Conservation (phyloP, 2,329 filamentous ascomycete genomes). For the Nannizziopsis arthrosporioides region DNA sequence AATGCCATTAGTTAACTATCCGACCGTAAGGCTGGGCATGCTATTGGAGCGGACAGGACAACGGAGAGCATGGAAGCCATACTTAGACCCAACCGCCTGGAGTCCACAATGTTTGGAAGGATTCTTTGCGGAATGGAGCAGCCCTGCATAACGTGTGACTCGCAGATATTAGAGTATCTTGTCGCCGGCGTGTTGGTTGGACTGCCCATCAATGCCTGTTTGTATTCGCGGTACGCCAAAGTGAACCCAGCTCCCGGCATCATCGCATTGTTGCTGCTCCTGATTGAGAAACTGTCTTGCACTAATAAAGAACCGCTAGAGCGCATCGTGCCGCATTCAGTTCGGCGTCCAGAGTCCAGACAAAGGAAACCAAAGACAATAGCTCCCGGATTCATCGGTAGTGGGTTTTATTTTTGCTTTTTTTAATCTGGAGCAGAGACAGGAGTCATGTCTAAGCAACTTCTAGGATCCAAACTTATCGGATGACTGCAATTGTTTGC, state of each 20-base stretch:
- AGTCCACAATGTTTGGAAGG: not conserved
- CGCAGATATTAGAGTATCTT: conserved; percentile 5
- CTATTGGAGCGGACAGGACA: conserved; percentile 4
- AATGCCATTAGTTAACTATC: not conserved
- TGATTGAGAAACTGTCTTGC: conserved; percentile 20
- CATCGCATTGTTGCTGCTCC: conserved; percentile 25
- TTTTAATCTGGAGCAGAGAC: conserved; percentile 1
- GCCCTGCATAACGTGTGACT: conserved; percentile 7
- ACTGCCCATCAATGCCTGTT: conserved; percentile 12
- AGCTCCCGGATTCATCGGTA: conserved; percentile 11
- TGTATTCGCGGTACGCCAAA: conserved; percentile 19
- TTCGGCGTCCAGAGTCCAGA: conserved; percentile 19
- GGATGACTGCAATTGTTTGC: conserved; percentile 17
- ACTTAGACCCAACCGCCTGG: not conserved
- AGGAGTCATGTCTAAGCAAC: not conserved
- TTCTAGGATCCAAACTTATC: conserved; percentile 8
- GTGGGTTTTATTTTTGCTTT: conserved; percentile 6
- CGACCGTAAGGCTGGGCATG: not conserved
- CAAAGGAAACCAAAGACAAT: conserved; percentile 27
- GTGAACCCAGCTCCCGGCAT: conserved; percentile 17
- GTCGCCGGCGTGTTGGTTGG: not conserved
- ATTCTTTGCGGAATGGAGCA: conserved; percentile 11
- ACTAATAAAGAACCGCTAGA: conserved; percentile 15
- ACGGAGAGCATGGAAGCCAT: conserved; percentile 2
- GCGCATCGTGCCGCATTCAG: conserved; percentile 24